Evolutionary conservation across 495 filamentous ascomycete species (phyloP), one percentile per base, ranked within the genome.

Genomic region (Penicillium ochrochloron): DNA sequence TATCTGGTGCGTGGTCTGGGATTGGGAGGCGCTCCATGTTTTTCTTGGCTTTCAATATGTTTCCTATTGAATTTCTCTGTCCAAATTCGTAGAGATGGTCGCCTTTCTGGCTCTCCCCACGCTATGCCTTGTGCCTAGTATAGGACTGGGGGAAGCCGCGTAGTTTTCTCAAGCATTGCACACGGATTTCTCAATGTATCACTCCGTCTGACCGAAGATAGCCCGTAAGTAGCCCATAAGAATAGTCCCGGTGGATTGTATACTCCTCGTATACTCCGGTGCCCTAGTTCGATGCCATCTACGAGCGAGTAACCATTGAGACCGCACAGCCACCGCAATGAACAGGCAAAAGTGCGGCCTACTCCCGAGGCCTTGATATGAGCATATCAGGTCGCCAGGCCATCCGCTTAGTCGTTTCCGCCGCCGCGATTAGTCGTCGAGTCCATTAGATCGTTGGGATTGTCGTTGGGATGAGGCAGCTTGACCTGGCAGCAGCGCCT

Each of bases 401-500:
- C n/a, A n/a, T 44, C 42, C 42, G 42, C 42, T 44, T 44, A 44
- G 42, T 44, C 46, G 46, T 50, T 12, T 10, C 0, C 31, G 31
- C 31, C 8, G 31, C 31, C 31, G 21, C 31, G 53, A 33, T 19
- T 33, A 21, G 33, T 56, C 53, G 33, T 56, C n/a, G 33, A 50
- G 48, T 15, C 48, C 14, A 27, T 27, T 4, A 27, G 48, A 23
- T 29, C n/a, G 23, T 44, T 44, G 58, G 42, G 41, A 12, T 6
- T 14, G n/a, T 5, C 39, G 15, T 10, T 46, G 55, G 56, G 44
- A 65, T 37, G 19, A 14, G 52, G 57, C 57, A 64, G 62, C 62
- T 52, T 65, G 54, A 55, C 31, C 34, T 59, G 55, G 31, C 19
- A 61, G 27, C 42, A 5, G 60, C 46, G 31, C 66, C 54, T 69